These are phyloP conservation scores for Didymella pinodella DNA, from an alignment of 2,329 filamentous ascomycete species.

Conservation along the genomic window DNA sequence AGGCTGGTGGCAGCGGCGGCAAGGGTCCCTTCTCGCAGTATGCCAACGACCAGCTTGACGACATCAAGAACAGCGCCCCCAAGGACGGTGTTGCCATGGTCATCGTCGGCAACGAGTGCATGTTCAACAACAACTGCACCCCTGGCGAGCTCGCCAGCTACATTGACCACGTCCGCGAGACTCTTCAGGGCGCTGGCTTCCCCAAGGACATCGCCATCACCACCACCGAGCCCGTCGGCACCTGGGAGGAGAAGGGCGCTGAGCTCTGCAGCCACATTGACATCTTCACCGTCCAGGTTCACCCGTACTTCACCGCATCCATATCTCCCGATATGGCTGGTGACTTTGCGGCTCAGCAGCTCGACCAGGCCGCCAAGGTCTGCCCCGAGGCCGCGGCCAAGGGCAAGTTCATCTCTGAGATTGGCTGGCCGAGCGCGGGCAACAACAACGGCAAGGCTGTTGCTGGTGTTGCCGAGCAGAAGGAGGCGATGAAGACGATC, in stretches of 20 bases:
- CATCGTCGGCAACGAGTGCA: conserved; percentile 89
- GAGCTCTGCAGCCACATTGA: conserved; percentile 77
- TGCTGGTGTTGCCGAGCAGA: conserved; percentile 73
- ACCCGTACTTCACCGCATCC: conserved; percentile 89
- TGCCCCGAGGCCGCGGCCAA: conserved; percentile 69
- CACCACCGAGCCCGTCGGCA: conserved; percentile 84
- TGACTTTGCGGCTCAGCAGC: conserved; percentile 76
- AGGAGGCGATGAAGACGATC: conserved; percentile 75
- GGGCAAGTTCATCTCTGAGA: conserved; percentile 83
- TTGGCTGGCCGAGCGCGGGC: conserved; percentile 83
- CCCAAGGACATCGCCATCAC: conserved; percentile 70
- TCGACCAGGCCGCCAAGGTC: conserved; percentile 72
- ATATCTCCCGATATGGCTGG: conserved; percentile 72
- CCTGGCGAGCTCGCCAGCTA: conserved; percentile 72
- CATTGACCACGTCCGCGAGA: conserved; percentile 70
- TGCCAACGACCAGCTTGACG: conserved; percentile 75
- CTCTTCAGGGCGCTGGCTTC: conserved; percentile 73
- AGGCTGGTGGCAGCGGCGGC: conserved; percentile 61
- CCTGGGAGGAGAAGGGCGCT: conserved; percentile 70
- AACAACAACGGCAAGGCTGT: conserved; percentile 74
- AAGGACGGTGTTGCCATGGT: conserved; percentile 78
- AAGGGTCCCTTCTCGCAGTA: conserved; percentile 55
- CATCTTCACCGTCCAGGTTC: conserved; percentile 83
- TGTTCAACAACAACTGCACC: conserved; percentile 76
- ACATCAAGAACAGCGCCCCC: conserved; percentile 74